phyloP scores from a whole-genome alignment of 2,329 filamentous ascomycete genomes.

The Chaetothyriales sp. region DNA sequence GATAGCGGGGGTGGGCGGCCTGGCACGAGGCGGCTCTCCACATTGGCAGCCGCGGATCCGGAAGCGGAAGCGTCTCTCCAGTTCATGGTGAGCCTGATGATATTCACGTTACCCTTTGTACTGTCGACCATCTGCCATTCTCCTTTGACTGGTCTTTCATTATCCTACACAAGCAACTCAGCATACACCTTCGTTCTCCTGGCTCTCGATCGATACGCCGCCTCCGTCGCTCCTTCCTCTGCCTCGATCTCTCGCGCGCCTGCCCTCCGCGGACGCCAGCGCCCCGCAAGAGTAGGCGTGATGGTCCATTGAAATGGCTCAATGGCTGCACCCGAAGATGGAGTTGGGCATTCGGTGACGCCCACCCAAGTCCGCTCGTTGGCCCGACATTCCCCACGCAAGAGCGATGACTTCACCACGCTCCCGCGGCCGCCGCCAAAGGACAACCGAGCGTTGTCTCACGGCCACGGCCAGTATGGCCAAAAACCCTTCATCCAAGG shows the following conservation, averaged over 20 bases:
- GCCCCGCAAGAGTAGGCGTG: background rate
- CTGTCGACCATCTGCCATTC: background rate
- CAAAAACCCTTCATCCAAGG: slow-evolving; percentile 54
- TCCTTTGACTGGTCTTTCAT: background rate
- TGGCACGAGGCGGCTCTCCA: background rate
- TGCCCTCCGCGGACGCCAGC: background rate
- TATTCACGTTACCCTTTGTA: too few species aligned
- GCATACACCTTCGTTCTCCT: background rate
- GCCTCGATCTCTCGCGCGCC: slow-evolving; percentile 1
- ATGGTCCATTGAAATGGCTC: slow-evolving; percentile 11
- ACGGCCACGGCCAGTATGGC: slow-evolving; percentile 47
- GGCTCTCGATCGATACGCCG: background rate
- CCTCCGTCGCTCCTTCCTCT: slow-evolving; percentile 1
- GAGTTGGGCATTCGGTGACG: slow-evolving; percentile 21
- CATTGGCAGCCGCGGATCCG: background rate
- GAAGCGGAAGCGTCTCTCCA: background rate
- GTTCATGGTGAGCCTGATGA: background rate
- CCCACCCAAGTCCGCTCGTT: slow-evolving; percentile 20
- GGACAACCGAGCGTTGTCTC: slow-evolving; percentile 45
- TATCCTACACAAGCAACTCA: background rate
- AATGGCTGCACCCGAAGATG: slow-evolving; percentile 18
- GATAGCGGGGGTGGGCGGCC: background rate
- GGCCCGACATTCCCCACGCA: slow-evolving; percentile 13
- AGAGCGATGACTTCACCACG: slow-evolving; percentile 27
- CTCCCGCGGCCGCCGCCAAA: slow-evolving; percentile 23